Base-by-base conservation (phyloP, 2,329 filamentous ascomycete genomes). In the Cladosporium colombiae region DNA sequence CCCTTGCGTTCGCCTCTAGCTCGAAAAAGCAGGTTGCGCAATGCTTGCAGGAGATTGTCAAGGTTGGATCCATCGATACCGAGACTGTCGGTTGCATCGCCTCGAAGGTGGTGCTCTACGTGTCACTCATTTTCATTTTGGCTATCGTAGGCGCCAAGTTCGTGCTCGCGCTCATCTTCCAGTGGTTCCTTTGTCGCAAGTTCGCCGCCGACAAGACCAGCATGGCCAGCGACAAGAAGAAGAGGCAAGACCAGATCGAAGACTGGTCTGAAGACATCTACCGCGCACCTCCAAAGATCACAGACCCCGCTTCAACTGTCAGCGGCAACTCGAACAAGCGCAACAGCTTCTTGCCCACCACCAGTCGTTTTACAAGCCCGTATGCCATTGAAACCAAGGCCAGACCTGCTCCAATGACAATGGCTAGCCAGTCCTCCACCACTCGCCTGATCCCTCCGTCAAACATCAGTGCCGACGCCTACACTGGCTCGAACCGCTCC, bases 181-280 rank as follows among this genome's bases (percentile, higher is more conserved):
- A 97, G 75, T 99, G 96, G 96, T 97, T 99, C 79, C 84, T 98
- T 70, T 91, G 91, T 76, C 89, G 90, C 71, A 89, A 89, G 69
- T 98, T 94, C 75, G 93, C 90, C 3, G 92, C 94, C 0, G 81
- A 85, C 57, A 97, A 92, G 79, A 96, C 94, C 0, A 94, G 92
- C 2, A 89, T 96, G 77, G 88, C 88, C 18, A 88, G 89, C 5
- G 88, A 95, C 76, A 87, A 89, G 70, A 93, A 94, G 77, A 90
- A 93, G 80, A 89, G 95, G 66, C 90, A 93, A 71, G 88, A 90
- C 72, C 93, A 98, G 80, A 99, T 99, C 70, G 95, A 99, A 78
- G 94, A 97, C 73, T 99, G 95, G 95, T 90, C 90, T 16, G 92
- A 98, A 70, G 95, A 99, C 75, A 99, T 99, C 73, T 98, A 99